A percentile compares a stretch with the other conserved stretches of the same genome.
phyloP scores from a whole-genome alignment of 805 yeast species.

The Wickerhamiella occidentalis region DNA sequence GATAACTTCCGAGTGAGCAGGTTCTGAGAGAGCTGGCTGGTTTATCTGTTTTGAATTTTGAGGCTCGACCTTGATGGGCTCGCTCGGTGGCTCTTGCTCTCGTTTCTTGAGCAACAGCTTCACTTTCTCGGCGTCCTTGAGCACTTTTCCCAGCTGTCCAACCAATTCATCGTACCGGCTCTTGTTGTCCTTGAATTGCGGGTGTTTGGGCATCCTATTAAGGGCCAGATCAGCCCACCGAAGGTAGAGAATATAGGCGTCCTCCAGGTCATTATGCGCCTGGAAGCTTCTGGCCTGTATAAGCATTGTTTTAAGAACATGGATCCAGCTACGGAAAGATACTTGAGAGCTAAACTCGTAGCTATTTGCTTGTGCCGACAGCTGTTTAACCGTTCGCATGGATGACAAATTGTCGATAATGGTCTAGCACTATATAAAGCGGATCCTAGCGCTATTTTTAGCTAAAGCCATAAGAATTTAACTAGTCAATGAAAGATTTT shows the following conservation, averaged over 20 bases:
- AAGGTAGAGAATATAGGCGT: conserved; percentile 44
- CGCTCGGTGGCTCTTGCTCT: background rate
- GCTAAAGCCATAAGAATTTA: background rate
- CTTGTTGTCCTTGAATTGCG: conserved; percentile 29
- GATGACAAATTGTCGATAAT: no score
- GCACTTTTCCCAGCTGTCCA: conserved; percentile 19
- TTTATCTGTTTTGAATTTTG: no score
- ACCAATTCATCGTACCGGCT: conserved; percentile 12
- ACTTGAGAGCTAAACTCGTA: conserved; percentile 43
- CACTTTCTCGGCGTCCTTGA: conserved; percentile 23
- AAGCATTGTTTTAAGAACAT: conserved; percentile 37
- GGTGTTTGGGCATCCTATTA: conserved; percentile 37
- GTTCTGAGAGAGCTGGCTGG: no score
- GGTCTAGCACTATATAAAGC: no score
- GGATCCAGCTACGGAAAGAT: conserved; percentile 43
- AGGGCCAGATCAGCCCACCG: conserved; percentile 48
- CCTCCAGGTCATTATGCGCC: conserved; percentile 33
- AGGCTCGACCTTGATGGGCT: no score
- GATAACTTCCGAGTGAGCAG: no score
- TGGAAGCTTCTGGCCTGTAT: conserved; percentile 36
- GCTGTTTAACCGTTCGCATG: conserved; percentile 23
- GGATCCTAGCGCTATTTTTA: no score
- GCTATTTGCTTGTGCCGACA: conserved; percentile 38
- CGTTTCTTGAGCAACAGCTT: conserved; percentile 16
- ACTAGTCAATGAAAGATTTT: no score